A percentile compares a stretch with the other conserved stretches of the same genome.
These are phyloP conservation scores for Suillus hirtellus DNA, from an alignment of 768 basidiomycete genomes.

Conservation along the genomic window DNA sequence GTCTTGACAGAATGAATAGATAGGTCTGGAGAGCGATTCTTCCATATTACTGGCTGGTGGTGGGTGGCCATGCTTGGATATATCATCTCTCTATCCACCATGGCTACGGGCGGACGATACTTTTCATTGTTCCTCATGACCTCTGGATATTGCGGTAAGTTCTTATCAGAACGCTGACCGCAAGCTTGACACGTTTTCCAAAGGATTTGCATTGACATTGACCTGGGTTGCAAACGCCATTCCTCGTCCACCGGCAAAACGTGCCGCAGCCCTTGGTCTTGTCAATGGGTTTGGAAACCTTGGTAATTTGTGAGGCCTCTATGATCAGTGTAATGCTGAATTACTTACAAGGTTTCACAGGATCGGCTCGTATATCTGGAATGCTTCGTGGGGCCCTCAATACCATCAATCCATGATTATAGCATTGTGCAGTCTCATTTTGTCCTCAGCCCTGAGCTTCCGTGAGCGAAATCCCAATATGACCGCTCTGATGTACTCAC, in stretches of 20 bases:
- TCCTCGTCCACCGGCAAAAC: conserved; percentile 55
- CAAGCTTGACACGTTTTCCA: not conserved
- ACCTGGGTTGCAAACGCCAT: conserved; percentile 66
- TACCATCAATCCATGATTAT: conserved; percentile 67
- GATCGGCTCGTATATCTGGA: conserved; percentile 64
- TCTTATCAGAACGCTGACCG: not conserved
- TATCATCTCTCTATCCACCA: conserved; percentile 56
- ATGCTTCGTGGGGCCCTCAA: conserved; percentile 56
- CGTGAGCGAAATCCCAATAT: conserved; percentile 25
- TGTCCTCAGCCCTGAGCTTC: conserved; percentile 34
- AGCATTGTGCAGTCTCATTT: conserved; percentile 34
- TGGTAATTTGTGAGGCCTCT: conserved; percentile 52
- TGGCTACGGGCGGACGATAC: conserved; percentile 52
- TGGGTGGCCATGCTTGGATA: conserved; percentile 64
- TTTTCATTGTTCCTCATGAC: conserved; percentile 67
- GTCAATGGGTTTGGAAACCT: conserved; percentile 63
- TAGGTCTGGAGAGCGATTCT: conserved; percentile 62
- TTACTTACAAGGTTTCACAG: conserved; percentile 30
- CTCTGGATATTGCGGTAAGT: conserved; percentile 44
- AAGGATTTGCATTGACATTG: conserved; percentile 45
- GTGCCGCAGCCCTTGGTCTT: conserved; percentile 58
- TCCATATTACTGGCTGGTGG: conserved; percentile 58
- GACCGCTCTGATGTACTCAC: not conserved
- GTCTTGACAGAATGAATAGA: conserved; percentile 33
- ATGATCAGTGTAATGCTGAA: not conserved